Evolutionary conservation across 2,329 filamentous ascomycete genomes (phyloP).

Genomic region (Clarireedia hainanense): DNA sequence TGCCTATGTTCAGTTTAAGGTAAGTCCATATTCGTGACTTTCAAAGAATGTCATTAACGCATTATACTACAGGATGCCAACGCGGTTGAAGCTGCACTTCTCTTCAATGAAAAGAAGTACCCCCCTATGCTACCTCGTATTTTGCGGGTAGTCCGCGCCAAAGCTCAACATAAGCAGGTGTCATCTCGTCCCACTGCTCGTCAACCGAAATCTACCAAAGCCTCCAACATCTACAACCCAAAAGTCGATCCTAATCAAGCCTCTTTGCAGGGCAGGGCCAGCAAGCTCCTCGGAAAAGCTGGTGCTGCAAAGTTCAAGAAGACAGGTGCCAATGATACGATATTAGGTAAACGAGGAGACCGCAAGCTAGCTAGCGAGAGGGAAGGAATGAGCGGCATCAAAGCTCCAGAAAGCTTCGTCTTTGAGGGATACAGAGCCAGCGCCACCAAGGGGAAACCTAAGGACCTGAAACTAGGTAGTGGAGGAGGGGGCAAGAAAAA

Average conservation of each 20-base stretch:
- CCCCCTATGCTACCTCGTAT: constrained; percentile 87
- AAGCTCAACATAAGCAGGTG: constrained; percentile 33
- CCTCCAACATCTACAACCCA: constrained; percentile 46
- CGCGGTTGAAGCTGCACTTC: constrained; percentile 80
- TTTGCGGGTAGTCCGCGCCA: constrained; percentile 76
- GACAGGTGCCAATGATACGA: constrained; percentile 24
- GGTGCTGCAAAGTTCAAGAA: constrained; percentile 40
- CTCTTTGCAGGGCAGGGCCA: constrained; percentile 64
- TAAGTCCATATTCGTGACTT: constrained; percentile 31
- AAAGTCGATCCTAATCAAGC: constrained; percentile 64
- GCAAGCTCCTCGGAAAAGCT: constrained; percentile 65
- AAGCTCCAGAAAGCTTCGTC: constrained; percentile 61
- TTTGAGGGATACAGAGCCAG: constrained; percentile 76
- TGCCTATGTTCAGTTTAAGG: constrained; percentile 92
- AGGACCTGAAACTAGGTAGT: constrained; percentile 51
- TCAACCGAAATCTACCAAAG: constrained; percentile 32
- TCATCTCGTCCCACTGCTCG: constrained; percentile 19
- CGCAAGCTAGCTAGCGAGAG: constrained; percentile 1
- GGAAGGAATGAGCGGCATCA: constrained; percentile 28
- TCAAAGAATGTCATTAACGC: constrained; percentile 11
- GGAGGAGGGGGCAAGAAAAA: constrained; percentile 46
- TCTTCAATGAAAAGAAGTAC: constrained; percentile 85
- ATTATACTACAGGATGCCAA: constrained; percentile 57
- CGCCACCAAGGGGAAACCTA: constrained; percentile 55
- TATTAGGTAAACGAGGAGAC: constrained; percentile 18